Base-by-base conservation (phyloP, 2,329 filamentous ascomycete species). In the Colletotrichum sp. region DNA sequence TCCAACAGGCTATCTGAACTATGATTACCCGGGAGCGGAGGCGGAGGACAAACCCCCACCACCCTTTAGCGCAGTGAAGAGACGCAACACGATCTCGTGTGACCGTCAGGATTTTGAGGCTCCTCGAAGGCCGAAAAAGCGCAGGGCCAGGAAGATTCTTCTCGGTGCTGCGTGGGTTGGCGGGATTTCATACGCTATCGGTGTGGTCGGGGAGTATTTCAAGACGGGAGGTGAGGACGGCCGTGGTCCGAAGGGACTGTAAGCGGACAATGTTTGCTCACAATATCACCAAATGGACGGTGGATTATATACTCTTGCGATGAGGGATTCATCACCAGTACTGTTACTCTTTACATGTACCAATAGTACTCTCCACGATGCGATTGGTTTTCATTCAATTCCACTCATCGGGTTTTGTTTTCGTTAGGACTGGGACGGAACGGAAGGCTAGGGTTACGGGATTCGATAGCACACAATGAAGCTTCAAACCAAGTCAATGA, bases 1-100 rank as follows among this genome's bases (percentile, higher is more conserved):
- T 39, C 92, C 92, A 2, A 93, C 92, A 2, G 92, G 92, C 1
- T 94, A 92, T 79, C 90, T 93, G 59, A 93, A 92, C 78, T 90
- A 92, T 78, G 90, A 92, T 76, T 75, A 83, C 59, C 85, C 82
- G 49, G 79, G 79, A 49, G 78, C 81, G 13, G 83, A 85, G 25
- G 70, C 80, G 16, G 32, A 69, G 44, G 75, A 78, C 30, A 84
- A 83, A 72, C 83, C 82, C 5, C 79, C 81, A 12, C 82, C 85
- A 15, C 82, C 85, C 39, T 86, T 87, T 81, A 84, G 84, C 64
- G 86, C 87, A 52, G 85, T 85, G 75, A 86, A 87, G 16, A 64
- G 69, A 34, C 57, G 65, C 13, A 64, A 72, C 49, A 72, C 66
- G 84, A 88, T 69, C 84, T 88, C 9, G 83, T 84, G 8, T 84